Conservation (phyloP, 495 filamentous ascomycete species). For the Penicillium turbatum region DNA sequence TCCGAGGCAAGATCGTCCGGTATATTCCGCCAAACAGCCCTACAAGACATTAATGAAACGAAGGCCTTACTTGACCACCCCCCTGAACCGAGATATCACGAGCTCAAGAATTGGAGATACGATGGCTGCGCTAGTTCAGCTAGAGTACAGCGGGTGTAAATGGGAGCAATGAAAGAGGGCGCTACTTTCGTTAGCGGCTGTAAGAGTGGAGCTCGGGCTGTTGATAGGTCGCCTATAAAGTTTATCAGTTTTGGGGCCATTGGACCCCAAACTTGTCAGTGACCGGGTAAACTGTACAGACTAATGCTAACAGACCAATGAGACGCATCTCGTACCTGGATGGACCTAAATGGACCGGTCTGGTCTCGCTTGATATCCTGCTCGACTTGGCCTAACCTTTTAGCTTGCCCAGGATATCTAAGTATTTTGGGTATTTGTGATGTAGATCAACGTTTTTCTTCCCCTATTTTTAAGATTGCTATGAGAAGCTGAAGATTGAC, state of each 20-base stretch:
- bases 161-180: neutral
- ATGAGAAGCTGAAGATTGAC: neutral
- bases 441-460: neutral
- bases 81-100: constrained; percentile 1
- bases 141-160: neutral
- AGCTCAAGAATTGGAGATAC: neutral
- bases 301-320: neutral
- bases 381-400: neutral
- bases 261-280: neutral
- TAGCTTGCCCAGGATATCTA: neutral
- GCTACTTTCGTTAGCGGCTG: neutral
- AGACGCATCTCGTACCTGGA: neutral
- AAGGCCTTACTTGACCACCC: neutral
- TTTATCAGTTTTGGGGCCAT: neutral
- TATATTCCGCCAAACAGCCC: neutral
- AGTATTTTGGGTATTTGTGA: neutral
- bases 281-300: neutral
- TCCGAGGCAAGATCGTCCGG: neutral
- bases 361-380: neutral
- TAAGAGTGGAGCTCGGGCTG: neutral
- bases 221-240: neutral
- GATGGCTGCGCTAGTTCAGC: neutral
- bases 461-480: constrained; percentile 2
- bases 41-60: neutral
- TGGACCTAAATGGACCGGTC: neutral